Conservation (phyloP, 768 basidiomycete species). For the Lactarius hengduanensis region DNA sequence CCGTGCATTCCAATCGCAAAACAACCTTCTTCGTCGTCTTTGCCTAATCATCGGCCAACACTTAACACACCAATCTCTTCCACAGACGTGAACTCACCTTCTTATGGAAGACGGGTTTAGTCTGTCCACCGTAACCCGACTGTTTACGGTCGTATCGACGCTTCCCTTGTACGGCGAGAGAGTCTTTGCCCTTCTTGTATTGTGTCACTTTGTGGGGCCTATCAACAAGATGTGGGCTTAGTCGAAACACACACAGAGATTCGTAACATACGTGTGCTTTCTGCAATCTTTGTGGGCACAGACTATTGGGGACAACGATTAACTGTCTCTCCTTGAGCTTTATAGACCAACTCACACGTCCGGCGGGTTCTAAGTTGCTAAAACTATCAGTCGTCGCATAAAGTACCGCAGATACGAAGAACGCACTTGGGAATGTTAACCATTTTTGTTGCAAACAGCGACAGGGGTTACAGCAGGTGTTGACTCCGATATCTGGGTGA, state of each 20-base stretch:
- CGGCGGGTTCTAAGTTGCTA: constrained; percentile 73
- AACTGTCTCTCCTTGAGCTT: constrained; percentile 18
- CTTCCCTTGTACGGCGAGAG: constrained; percentile 97
- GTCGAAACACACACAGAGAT: neutral
- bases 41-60: constrained; percentile 48
- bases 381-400: constrained; percentile 18
- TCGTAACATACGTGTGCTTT: constrained; percentile 87
- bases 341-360: constrained; percentile 71
- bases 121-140: constrained; percentile 99
- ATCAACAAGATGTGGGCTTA: constrained; percentile 24
- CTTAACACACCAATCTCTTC: constrained; percentile 4
- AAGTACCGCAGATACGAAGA: neutral
- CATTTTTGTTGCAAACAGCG: constrained; percentile 52
- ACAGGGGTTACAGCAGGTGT: neutral
- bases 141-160: constrained; percentile 99
- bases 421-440: constrained; percentile 95
- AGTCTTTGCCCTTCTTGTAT: constrained; percentile 99
- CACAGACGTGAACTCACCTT: constrained; percentile 57
- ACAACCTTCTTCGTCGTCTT: constrained; percentile 99
- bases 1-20: constrained; percentile 93
- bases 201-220: constrained; percentile 99
- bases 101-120: constrained; percentile 99
- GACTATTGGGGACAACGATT: constrained; percentile 43
- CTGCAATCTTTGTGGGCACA: constrained; percentile 97
- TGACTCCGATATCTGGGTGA: neutral